phyloP scores from a whole-genome alignment of 345 rosid species.

The Pistacia integerrima region DNA sequence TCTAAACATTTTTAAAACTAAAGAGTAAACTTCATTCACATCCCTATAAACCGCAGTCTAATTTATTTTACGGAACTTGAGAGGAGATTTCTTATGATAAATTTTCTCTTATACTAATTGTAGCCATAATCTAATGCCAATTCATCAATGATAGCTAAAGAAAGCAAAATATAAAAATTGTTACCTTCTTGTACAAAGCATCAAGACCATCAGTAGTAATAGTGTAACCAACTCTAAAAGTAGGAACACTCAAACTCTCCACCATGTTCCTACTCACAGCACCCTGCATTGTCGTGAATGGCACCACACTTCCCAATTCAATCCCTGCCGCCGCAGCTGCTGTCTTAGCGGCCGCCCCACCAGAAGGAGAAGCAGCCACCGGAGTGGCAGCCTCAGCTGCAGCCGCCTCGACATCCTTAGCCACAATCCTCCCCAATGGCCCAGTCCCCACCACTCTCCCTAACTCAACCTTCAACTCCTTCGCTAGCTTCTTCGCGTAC shows the following conservation, averaged over 20 bases:
- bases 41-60: too few species aligned
- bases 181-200: constrained; percentile 87
- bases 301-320: constrained; percentile 67
- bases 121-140: background rate
- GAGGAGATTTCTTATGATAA: too few species aligned
- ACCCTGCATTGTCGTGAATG: constrained; percentile 87
- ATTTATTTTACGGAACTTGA: too few species aligned
- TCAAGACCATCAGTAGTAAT: constrained; percentile 84
- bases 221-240: constrained; percentile 87
- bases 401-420: constrained; percentile 87
- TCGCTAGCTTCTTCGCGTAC: constrained; percentile 82
- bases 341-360: constrained; percentile 15
- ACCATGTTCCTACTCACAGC: constrained; percentile 87
- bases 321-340: constrained; percentile 28
- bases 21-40: background rate
- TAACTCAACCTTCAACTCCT: constrained; percentile 82
- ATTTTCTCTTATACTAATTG: background rate
- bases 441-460: constrained; percentile 71
- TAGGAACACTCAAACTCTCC: constrained; percentile 82
- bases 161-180: background rate
- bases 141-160: constrained; percentile 5
- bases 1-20: too few species aligned
- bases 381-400: constrained; percentile 32
- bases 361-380: constrained; percentile 19
- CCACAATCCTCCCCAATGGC: constrained; percentile 92